Evolutionary conservation across 768 basidiomycete species (phyloP), one percentile per base, ranked within the genome.

Genomic region (Grammothele lineata): DNA sequence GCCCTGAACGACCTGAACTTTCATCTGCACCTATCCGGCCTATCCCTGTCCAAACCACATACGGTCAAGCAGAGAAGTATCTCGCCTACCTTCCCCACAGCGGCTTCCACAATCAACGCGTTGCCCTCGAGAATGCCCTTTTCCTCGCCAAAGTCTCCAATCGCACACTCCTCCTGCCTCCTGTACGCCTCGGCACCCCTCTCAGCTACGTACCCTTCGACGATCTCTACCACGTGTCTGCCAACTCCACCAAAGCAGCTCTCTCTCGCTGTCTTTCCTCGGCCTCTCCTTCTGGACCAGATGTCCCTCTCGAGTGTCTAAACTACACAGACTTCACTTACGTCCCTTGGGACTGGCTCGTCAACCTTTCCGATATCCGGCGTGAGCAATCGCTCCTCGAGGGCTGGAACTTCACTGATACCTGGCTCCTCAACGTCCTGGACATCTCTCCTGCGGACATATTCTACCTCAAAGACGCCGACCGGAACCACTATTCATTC

Each of bases 81-180:
- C 64, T 92, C 17, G 72, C 86, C 17, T 92, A 88, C 62, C 71
- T 92, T 17, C 88, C 89, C 11, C 88, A 92, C 61, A 87, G 85
- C 52, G 86, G 87, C 3, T 85, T 87, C 54, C 87, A 92, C 65
- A 92, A 89, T 63, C 87, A 92, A 66, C 82, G 88, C 26, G 89
- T 92, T 54, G 83, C 87, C 15, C 75, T 92, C 50, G 87, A 92
- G 66, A 92, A 92, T 57, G 90, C 87, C 3, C 74, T 91, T 17
- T 70, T 83, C n/a, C 75, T 92, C 41, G 74, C 88, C 1, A 70
- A 66, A 49, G 61, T 85, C 24, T 75, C 89, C 49, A 82, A 85
- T 66, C 83, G 87, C 50, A 92, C 87, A 10, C 71, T 92, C 25
- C 76, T 92, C 53, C 68, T 90, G 25, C 88, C 90, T n/a, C 84